Evolutionary conservation across 2,329 filamentous ascomycete genomes (phyloP).

Genomic region (Trichophyton benhamiae): DNA sequence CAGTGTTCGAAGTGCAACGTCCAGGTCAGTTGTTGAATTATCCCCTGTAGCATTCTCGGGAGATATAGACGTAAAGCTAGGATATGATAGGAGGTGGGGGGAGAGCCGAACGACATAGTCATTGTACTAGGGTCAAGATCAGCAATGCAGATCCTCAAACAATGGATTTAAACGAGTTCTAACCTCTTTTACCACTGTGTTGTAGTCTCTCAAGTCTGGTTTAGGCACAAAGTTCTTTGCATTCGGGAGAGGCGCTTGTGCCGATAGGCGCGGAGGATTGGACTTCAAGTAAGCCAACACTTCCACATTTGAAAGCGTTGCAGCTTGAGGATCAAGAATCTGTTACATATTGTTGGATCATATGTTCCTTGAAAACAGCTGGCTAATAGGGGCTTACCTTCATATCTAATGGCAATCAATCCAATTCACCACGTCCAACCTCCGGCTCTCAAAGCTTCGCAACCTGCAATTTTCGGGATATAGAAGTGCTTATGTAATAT

Average conservation of each 20-base stretch:
- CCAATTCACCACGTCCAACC: neutral
- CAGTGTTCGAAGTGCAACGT: slow-evolving; percentile 27
- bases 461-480: neutral
- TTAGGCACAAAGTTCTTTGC: slow-evolving; percentile 29
- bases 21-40: slow-evolving; percentile 22
- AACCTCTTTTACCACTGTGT: slow-evolving; percentile 37
- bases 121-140: slow-evolving; percentile 24
- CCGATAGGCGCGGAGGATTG: slow-evolving; percentile 31
- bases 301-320: slow-evolving; percentile 34
- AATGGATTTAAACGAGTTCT: slow-evolving; percentile 1
- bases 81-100: slow-evolving; percentile 30
- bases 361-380: neutral
- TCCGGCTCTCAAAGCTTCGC: neutral
- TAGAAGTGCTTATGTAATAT: neutral
- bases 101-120: slow-evolving; percentile 31
- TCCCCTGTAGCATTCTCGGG: slow-evolving; percentile 12
- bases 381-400: neutral
- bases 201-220: slow-evolving; percentile 34
- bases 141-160: neutral
- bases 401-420: neutral
- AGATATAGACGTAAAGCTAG: slow-evolving; percentile 17
- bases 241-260: slow-evolving; percentile 26
- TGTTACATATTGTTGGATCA: slow-evolving; percentile 13
- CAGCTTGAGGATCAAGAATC: slow-evolving; percentile 35
- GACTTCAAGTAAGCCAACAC: slow-evolving; percentile 31